These are phyloP conservation scores for Ambrosia trifida DNA, from an alignment of 129 eudicot species.

Conservation along the genomic window DNA sequence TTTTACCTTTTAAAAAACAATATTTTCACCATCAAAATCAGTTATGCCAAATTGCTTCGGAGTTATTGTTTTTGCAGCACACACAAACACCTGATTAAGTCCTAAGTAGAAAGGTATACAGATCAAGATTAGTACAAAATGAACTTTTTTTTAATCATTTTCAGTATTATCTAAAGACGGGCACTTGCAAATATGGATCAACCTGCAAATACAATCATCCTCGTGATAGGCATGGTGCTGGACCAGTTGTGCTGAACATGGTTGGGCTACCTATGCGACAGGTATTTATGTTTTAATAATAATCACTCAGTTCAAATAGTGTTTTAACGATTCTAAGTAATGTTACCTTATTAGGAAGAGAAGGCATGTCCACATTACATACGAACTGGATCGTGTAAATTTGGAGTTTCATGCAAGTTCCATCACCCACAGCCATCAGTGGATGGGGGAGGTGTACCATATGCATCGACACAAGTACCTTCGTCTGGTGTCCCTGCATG, in stretches of 20 bases:
- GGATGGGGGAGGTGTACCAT: conserved; percentile 34
- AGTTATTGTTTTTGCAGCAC: background rate
- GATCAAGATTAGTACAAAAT: background rate
- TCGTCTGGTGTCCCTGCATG: conserved; percentile 55
- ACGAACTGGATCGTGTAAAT: conserved; percentile 77
- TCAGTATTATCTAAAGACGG: conserved; percentile 85
- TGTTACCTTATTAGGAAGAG: conserved; percentile 50
- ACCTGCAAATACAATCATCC: conserved; percentile 93
- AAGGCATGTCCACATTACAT: conserved; percentile 72
- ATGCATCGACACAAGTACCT: conserved; percentile 47
- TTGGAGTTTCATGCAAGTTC: conserved; percentile 79
- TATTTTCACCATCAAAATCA: too few species aligned
- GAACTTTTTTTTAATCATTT: conserved; percentile 7
- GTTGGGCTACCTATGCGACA: conserved; percentile 78
- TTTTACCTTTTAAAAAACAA: too few species aligned
- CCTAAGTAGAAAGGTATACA: too few species aligned
- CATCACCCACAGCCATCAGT: conserved; percentile 76
- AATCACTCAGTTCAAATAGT: background rate
- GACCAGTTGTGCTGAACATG: conserved; percentile 49
- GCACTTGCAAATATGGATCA: conserved; percentile 87
- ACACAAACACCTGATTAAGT: too few species aligned
- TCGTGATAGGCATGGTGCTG: conserved; percentile 58
- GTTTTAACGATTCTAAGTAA: background rate
- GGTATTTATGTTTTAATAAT: conserved; percentile 40
- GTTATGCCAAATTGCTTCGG: too few species aligned